Evolutionary conservation across 441 rosid genomes (phyloP).

Genomic region (Croton setiger): DNA sequence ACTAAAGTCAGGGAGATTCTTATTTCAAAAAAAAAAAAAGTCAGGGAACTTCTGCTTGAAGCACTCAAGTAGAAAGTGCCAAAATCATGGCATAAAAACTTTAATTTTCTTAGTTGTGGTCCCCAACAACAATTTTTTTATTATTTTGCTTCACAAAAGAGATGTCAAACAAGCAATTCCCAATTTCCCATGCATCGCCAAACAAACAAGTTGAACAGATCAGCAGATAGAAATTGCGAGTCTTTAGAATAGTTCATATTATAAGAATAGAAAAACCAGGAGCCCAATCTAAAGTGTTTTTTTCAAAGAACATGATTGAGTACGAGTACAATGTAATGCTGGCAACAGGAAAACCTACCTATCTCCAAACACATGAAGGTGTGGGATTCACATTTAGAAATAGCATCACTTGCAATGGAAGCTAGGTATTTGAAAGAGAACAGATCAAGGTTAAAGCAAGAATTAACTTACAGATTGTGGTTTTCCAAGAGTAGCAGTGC

Average conservation of each 20-base stretch:
- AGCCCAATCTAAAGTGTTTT: background rate
- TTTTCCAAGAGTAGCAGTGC: conserved; percentile 47
- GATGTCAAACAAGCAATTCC: background rate
- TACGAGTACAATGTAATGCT: background rate
- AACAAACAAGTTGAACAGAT: background rate
- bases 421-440: background rate
- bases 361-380: background rate
- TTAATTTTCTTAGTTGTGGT: background rate
- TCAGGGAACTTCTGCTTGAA: background rate
- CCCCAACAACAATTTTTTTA: no score
- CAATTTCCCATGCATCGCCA: background rate
- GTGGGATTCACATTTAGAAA: background rate
- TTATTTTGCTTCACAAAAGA: no score
- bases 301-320: background rate
- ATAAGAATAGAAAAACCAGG: background rate
- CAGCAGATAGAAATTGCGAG: background rate
- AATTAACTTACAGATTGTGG: conserved; percentile 67
- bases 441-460: background rate
- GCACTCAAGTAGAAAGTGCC: background rate
- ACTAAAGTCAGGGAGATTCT: background rate
- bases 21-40: no score
- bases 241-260: background rate
- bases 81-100: background rate
- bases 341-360: background rate
- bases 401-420: background rate